Base-by-base conservation (phyloP, 495 filamentous ascomycete species). In the Endocarpon pusillum region DNA sequence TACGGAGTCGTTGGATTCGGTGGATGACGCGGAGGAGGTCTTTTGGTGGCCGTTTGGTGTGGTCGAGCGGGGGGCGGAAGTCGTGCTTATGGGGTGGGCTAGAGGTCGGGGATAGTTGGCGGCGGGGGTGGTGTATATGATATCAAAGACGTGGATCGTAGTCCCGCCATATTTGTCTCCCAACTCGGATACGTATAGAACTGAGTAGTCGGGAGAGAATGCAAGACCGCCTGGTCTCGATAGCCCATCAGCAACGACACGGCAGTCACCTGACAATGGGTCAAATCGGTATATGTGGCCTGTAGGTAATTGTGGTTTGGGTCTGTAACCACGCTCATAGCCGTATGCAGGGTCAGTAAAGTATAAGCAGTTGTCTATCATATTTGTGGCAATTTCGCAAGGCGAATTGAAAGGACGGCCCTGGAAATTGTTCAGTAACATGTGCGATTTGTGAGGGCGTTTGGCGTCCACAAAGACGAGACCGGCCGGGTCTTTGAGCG, bases 311-410 rank as follows among this genome's bases (percentile, higher is more conserved):
- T 61, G 43, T 2, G 67, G 63, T 39, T 57, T 46, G 0, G 66
- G 61, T 1, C 64, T 44, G 32, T 58, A 40, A 19, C 56, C 52
- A 40, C 61, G 58, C 19, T 55, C 44, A 34, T 44, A 58, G 36
- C 54, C 62, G 43, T 64, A 67, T 31, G 48, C 59, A 3, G 66
- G 62, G 42, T 73, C 69, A 1, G 68, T 72, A 47, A 72, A 73
- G 62, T 61, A 73, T 34, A 70, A 54, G 5, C 56, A 49, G 6
- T 53, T 53, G 38, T 64, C 58, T 6, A 31, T n/a, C 4, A 35
- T 39, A 32, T 52, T 46, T 8, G 61, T 49, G 14, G 57, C 51
- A 4, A 67, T 54, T 35, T 66, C 64, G 35, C 66, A 63, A 33
- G 55, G 32, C 15, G 54, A 62, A 42, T 61, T 65, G 45, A 65